Percentiles rank a stretch among this genome's conserved stretches.
These are phyloP conservation scores for Suillus luteus DNA, from an alignment of 768 basidiomycete species.

Conservation along the genomic window DNA sequence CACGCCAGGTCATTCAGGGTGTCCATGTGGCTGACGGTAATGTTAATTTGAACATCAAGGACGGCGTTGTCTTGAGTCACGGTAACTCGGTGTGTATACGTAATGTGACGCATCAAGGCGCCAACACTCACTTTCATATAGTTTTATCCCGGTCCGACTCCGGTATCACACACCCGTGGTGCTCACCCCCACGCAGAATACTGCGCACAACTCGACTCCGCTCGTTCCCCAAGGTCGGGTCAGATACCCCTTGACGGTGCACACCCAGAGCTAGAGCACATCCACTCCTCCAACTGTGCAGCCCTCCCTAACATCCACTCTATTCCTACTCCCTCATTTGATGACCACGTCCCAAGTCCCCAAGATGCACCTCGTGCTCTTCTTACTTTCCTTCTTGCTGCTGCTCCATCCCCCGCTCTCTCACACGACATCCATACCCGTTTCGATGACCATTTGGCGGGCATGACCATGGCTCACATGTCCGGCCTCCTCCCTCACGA, in stretches of 20 bases:
- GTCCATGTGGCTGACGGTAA: conserved; percentile 89
- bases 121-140: conserved; percentile 29
- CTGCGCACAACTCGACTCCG: conserved; percentile 47
- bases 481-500: conserved; percentile 45
- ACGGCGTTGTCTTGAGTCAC: conserved; percentile 80
- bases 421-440: conserved; percentile 48
- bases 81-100: conserved; percentile 74
- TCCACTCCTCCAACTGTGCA: conserved; percentile 61
- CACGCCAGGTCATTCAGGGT: conserved; percentile 81
- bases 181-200: conserved; percentile 53
- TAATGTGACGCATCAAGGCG: conserved; percentile 10
- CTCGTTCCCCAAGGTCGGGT: conserved; percentile 31
- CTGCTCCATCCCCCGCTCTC: conserved; percentile 53
- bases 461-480: conserved; percentile 47
- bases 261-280: conserved; percentile 39
- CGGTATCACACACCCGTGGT: conserved; percentile 39
- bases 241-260: conserved; percentile 26
- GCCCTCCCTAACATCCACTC: conserved; percentile 43
- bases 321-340: conserved; percentile 15
- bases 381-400: conserved; percentile 78
- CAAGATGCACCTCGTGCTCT: conserved; percentile 56
- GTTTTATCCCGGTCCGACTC: conserved; percentile 75
- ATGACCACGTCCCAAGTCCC: conserved; percentile 31
- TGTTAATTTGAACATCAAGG: conserved; percentile 90
- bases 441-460: conserved; percentile 47